phyloP scores from a whole-genome alignment of 192 early-diverging fungal species.

The Coemansia pectinata region DNA sequence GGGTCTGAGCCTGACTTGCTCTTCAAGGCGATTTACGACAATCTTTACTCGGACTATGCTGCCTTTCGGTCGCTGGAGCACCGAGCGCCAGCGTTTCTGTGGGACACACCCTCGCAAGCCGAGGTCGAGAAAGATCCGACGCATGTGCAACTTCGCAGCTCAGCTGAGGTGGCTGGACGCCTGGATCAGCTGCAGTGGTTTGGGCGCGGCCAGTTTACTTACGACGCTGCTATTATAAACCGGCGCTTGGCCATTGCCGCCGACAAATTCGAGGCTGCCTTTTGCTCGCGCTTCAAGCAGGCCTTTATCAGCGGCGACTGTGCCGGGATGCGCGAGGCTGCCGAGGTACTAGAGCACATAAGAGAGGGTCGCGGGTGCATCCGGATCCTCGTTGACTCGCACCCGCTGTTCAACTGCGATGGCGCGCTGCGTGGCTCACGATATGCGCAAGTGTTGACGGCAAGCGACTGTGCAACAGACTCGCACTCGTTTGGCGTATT shows the following conservation, averaged over 20 bases:
- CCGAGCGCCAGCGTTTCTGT: constrained; percentile 3
- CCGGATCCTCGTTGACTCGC: constrained; percentile 25
- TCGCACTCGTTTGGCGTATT: constrained; percentile 38
- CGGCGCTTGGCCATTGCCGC: constrained; percentile 25
- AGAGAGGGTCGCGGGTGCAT: constrained; percentile 45
- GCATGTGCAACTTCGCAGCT: neutral
- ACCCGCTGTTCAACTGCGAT: constrained; percentile 35
- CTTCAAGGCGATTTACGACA: constrained; percentile 46
- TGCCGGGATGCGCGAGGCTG: constrained; percentile 17
- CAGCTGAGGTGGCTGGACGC: constrained; percentile 30
- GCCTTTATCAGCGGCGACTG: constrained; percentile 24
- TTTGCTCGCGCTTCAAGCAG: constrained; percentile 15
- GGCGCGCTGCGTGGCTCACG: neutral
- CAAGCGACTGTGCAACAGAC: constrained; percentile 4
- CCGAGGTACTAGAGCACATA: constrained; percentile 25
- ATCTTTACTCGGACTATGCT: constrained; percentile 24
- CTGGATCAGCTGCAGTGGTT: constrained; percentile 56
- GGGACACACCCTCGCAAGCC: neutral
- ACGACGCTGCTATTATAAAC: constrained; percentile 17
- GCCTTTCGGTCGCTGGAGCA: constrained; percentile 26
- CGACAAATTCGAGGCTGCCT: constrained; percentile 28
- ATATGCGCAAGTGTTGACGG: constrained; percentile 4
- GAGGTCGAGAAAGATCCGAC: neutral
- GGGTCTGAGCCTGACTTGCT: constrained; percentile 33
- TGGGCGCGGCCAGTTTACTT: constrained; percentile 22